Evolutionary conservation across 306 rosid genomes (phyloP).

Genomic region (Sicyos edulis): DNA sequence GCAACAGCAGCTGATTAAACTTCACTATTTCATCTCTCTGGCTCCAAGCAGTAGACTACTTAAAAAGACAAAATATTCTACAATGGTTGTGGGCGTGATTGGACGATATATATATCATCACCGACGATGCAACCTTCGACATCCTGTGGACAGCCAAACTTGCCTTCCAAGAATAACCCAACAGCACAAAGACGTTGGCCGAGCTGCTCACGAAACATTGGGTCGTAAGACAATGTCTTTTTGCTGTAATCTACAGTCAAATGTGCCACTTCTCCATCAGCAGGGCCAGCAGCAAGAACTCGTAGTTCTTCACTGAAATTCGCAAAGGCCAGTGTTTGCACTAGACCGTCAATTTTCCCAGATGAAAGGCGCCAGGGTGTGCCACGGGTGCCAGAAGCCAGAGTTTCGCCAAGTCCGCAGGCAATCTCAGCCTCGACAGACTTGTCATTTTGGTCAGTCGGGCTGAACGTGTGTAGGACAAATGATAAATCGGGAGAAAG

Average conservation of each 20-base stretch:
- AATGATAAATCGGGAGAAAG: constrained; percentile 90
- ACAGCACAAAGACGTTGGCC: constrained; percentile 89
- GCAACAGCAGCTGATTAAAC: neutral
- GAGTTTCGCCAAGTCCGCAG: constrained; percentile 91
- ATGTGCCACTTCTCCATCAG: constrained; percentile 79
- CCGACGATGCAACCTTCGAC: constrained; percentile 88
- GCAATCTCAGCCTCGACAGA: constrained; percentile 89
- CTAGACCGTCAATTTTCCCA: constrained; percentile 74
- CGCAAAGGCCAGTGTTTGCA: constrained; percentile 72
- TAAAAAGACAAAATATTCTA: constrained; percentile 25
- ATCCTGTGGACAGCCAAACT: constrained; percentile 85
- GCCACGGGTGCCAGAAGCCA: constrained; percentile 91
- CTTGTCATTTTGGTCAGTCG: constrained; percentile 62
- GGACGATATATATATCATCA: constrained; percentile 73
- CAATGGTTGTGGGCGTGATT: constrained; percentile 83
- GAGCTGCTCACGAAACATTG: constrained; percentile 60
- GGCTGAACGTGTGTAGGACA: constrained; percentile 75
- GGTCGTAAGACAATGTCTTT: constrained; percentile 65
- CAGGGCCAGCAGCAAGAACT: constrained; percentile 67
- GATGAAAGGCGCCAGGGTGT: constrained; percentile 87
- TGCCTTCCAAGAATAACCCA: constrained; percentile 77
- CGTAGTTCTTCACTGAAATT: constrained; percentile 86
- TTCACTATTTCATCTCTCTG: constrained; percentile 2
- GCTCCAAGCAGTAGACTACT: neutral
- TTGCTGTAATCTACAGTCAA: constrained; percentile 87